Evolutionary conservation across 2,329 filamentous ascomycete genomes (phyloP), one percentile per base, ranked within the genome.

Genomic region (Epichloe sibirici): DNA sequence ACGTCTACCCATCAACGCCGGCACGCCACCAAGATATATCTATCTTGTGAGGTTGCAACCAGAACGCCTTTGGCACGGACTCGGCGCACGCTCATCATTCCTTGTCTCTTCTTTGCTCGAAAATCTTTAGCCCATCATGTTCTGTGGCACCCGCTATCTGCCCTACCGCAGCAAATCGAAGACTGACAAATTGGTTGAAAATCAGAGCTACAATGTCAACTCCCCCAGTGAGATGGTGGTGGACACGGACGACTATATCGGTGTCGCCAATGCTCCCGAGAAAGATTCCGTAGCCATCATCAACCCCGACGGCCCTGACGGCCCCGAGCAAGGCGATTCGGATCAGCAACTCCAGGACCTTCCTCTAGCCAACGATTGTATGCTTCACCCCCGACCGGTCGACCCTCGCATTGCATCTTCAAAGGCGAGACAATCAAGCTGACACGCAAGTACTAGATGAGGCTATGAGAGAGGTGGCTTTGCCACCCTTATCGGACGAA

Each of bases 401-500:
- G 38, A 39, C 47, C 51, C 55, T 34, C 34, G 21, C 23, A 28
- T 21, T 17, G 11, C 17, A 7, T n/a, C 28, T 40, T 31, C 6
- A 11, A 13, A 40, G 11, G 39, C 4, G 34, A 44, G 5, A 38
- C 4, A n/a, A 25, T 12, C 11, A 15, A 37, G 42, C 42, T 51
- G 49, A 51, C 34, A 15, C 5, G 31, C n/a, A 35, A 45, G 17
- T 31, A 43, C 31, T 53, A 90, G 86, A 82, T 70, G 87, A 94
- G 59, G 86, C 87, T 48, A 95, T 97, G 81, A 86, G 86, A 73
- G 83, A 88, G 61, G 73, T 85, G 58, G 82, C 90, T 59, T 78
- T 97, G 54, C 82, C 83, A 11, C 82, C 85, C 51, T 73, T 90
- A 47, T 61, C 73, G 56, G 83, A 89, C 59, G 89, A 95, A 59